These are phyloP conservation scores for Gossypium mustelinum DNA, from an alignment of 345 rosid species.

Conservation along the genomic window DNA sequence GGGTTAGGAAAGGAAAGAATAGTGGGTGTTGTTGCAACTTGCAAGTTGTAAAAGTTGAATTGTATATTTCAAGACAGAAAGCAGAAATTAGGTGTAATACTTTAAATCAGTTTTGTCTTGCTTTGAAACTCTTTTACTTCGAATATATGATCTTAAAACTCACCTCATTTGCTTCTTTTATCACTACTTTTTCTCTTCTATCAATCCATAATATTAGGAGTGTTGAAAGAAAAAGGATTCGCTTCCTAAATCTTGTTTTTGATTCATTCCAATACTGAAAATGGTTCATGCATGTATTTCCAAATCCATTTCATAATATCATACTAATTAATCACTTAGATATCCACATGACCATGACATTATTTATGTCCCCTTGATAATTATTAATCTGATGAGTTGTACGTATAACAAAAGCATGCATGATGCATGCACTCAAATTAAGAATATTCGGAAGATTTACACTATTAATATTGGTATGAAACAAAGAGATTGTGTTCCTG, in stretches of 20 bases:
- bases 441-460: not conserved
- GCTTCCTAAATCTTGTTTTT: no score
- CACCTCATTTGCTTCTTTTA: no score
- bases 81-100: conserved; percentile 31
- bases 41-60: conserved; percentile 35
- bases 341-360: not conserved
- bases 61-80: conserved; percentile 45
- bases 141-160: no score
- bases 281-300: not conserved
- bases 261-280: no score
- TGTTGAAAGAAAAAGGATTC: no score
- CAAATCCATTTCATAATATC: not conserved
- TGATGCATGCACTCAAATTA: not conserved
- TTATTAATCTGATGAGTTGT: not conserved
- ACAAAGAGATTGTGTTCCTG: not conserved
- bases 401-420: not conserved
- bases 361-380: not conserved
- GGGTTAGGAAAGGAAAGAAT: conserved; percentile 4
- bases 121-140: no score
- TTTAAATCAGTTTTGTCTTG: no score
- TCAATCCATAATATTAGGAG: no score
- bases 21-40: conserved; percentile 13
- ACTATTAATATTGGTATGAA: not conserved
- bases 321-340: not conserved
- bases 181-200: no score